These are phyloP conservation scores for Neurospora sublineolata DNA, from an alignment of 495 filamentous ascomycete genomes.

Conservation along the genomic window DNA sequence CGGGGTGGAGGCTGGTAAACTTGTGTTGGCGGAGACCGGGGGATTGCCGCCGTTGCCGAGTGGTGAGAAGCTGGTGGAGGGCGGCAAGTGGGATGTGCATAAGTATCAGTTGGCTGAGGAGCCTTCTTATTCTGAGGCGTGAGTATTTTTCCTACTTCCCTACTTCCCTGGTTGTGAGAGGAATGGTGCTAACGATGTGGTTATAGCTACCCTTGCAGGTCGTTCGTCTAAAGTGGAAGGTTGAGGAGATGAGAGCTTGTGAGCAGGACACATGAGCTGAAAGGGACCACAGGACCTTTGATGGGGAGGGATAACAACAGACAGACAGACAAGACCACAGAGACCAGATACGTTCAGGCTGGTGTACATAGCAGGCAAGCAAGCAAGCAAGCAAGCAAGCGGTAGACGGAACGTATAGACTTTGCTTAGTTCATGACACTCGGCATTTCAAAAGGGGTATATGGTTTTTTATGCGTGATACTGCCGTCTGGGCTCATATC, in stretches of 20 bases:
- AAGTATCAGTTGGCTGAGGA: slow-evolving; percentile 45
- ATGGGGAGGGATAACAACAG: background rate
- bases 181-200: slow-evolving; percentile 9
- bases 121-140: slow-evolving; percentile 46
- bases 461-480: background rate
- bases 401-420: background rate
- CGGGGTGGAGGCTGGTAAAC: slow-evolving; percentile 45
- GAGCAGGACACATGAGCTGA: background rate
- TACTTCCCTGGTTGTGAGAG: background rate
- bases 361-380: slow-evolving; percentile 3
- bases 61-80: slow-evolving; percentile 37
- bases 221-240: slow-evolving; percentile 14
- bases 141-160: slow-evolving; percentile 27
- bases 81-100: slow-evolving; percentile 38
- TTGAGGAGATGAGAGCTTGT: background rate
- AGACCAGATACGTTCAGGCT: background rate
- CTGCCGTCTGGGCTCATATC: background rate
- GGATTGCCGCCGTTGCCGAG: slow-evolving; percentile 77
- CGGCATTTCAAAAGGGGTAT: background rate
- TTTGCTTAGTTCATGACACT: background rate
- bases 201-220: slow-evolving; percentile 27
- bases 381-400: background rate
- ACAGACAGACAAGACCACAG: background rate
- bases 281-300: background rate
- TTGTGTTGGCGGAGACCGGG: slow-evolving; percentile 49